Percentiles rank a stretch among this genome's conserved stretches.
phyloP scores from a whole-genome alignment of 768 basidiomycete species.

The Bullera alba region DNA sequence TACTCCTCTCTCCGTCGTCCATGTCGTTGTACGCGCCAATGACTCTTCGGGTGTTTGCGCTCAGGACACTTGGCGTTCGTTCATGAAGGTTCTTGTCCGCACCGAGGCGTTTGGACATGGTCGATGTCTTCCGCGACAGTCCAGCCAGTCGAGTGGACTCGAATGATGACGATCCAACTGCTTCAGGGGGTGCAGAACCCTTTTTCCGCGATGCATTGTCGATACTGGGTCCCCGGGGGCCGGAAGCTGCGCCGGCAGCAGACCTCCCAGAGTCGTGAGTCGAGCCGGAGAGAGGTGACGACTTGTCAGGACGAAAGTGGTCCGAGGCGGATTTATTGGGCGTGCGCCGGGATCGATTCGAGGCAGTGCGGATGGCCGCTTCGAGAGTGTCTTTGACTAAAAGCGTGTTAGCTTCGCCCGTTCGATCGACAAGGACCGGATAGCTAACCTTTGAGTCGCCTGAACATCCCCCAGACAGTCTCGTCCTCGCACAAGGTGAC shows the following conservation, averaged over 20 bases:
- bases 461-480: conserved; percentile 74
- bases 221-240: background rate
- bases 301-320: background rate
- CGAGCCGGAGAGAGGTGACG: background rate
- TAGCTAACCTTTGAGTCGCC: conserved; percentile 69
- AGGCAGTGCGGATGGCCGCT: conserved; percentile 9
- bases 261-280: conserved; percentile 12
- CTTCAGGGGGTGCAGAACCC: background rate
- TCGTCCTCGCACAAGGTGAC: conserved; percentile 85
- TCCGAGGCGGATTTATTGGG: conserved; percentile 6
- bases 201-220: conserved; percentile 3
- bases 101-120: background rate
- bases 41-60: conserved; percentile 23
- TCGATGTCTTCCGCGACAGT: background rate
- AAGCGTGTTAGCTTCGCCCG: background rate
- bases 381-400: conserved; percentile 29
- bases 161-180: background rate
- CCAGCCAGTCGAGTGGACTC: background rate
- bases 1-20: conserved; percentile 1
- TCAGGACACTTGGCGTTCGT: conserved; percentile 23
- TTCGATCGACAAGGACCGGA: background rate
- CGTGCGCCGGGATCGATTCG: conserved; percentile 5
- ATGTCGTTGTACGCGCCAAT: conserved; percentile 28
- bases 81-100: conserved; percentile 14
- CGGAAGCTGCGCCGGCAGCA: background rate